Evolutionary conservation across 2,329 filamentous ascomycete species (phyloP).

Genomic region (Cryphonectria japonica): DNA sequence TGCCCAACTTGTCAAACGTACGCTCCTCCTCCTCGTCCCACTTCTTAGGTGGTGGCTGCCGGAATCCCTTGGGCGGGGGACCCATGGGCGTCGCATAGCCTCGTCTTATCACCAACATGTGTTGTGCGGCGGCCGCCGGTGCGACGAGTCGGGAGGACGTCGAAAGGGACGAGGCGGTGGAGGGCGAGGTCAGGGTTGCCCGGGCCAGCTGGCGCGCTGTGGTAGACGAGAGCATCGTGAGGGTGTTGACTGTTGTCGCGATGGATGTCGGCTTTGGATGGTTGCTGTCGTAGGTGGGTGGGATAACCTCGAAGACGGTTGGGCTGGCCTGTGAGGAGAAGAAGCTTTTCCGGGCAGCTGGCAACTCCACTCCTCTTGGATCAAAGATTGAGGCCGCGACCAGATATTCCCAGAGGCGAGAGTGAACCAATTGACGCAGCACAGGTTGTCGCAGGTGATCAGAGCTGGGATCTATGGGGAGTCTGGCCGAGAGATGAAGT

Average conservation of each 20-base stretch:
- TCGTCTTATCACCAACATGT: conserved; percentile 25
- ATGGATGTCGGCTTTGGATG: not conserved
- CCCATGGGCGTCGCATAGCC: conserved; percentile 72
- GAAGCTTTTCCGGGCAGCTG: not conserved
- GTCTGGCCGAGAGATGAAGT: not conserved
- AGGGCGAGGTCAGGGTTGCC: conserved; percentile 16
- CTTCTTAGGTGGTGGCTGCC: conserved; percentile 70
- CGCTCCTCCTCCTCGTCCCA: conserved; percentile 83
- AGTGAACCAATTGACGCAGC: not conserved
- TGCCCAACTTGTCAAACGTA: conserved; percentile 80
- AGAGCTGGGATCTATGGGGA: not conserved
- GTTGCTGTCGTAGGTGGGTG: not conserved
- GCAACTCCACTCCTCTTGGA: not conserved
- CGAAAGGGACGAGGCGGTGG: conserved; percentile 11
- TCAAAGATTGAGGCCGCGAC: not conserved
- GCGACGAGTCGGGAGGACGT: conserved; percentile 16
- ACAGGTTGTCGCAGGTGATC: not conserved
- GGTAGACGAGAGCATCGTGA: conserved; percentile 25
- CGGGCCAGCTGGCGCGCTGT: conserved; percentile 31
- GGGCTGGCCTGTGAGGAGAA: not conserved
- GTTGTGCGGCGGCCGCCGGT: conserved; percentile 10
- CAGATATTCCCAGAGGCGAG: not conserved
- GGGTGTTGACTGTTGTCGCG: not conserved
- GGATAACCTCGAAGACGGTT: not conserved
- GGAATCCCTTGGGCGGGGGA: conserved; percentile 79